These are phyloP conservation scores for Yarrowia sp. DNA, from an alignment of 805 yeast species.

Conservation along the genomic window DNA sequence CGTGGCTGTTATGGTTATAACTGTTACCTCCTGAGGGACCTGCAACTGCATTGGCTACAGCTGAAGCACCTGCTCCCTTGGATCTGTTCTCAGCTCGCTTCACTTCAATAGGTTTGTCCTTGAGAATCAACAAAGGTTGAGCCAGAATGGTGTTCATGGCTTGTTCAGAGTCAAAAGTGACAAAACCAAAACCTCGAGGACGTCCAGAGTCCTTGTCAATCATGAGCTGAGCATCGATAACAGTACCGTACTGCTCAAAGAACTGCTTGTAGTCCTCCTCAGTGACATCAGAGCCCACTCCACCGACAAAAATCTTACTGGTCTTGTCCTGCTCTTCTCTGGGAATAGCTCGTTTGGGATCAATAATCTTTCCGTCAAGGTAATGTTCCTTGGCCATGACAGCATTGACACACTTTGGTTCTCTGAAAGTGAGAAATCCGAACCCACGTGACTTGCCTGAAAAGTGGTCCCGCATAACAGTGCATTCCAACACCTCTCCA, in stretches of 20 bases:
- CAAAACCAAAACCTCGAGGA: constrained; percentile 95
- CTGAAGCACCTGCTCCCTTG: constrained; percentile 14
- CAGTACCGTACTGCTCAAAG: constrained; percentile 83
- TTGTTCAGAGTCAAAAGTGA: constrained; percentile 90
- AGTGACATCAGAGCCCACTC: constrained; percentile 89
- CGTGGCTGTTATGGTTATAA: too few species aligned
- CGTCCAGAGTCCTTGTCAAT: constrained; percentile 95
- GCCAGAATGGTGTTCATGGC: constrained; percentile 89
- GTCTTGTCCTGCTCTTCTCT: constrained; percentile 96
- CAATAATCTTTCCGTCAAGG: constrained; percentile 92
- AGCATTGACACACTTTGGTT: constrained; percentile 77
- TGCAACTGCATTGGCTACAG: constrained; percentile 1
- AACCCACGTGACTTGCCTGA: constrained; percentile 94
- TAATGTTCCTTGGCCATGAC: constrained; percentile 85
- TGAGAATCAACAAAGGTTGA: constrained; percentile 75
- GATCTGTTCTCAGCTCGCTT: constrained; percentile 42
- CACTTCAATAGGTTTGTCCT: constrained; percentile 62
- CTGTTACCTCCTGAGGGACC: not conserved
- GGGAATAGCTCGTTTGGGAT: constrained; percentile 96
- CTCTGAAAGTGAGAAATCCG: constrained; percentile 85
- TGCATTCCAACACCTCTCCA: constrained; percentile 84
- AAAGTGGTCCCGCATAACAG: constrained; percentile 85
- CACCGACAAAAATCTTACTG: constrained; percentile 96
- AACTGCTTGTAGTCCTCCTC: constrained; percentile 85
- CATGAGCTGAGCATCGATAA: constrained; percentile 95